These are phyloP conservation scores for Entomortierella lignicola DNA, from an alignment of 192 early-diverging fungal species.

Conservation along the genomic window DNA sequence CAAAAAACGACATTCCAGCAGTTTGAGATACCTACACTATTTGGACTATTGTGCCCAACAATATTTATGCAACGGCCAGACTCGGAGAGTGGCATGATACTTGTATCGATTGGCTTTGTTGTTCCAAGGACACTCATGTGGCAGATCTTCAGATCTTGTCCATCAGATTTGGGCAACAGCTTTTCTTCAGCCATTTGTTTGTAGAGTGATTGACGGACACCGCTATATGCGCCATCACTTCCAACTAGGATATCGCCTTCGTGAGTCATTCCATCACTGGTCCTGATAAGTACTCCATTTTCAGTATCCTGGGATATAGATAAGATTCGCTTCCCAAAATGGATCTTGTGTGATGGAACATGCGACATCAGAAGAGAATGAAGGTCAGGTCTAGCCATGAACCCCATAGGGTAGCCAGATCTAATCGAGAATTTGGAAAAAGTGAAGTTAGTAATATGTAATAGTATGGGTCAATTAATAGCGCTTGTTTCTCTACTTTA, in stretches of 20 bases:
- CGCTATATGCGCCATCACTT: conserved; percentile 11
- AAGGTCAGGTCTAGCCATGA: conserved; percentile 16
- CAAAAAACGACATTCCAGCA: neutral
- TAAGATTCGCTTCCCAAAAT: no score
- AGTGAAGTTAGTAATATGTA: neutral
- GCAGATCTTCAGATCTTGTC: conserved; percentile 4
- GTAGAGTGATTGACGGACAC: conserved; percentile 22
- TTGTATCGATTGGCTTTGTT: conserved; percentile 6
- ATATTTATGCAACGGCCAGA: neutral
- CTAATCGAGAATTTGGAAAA: neutral
- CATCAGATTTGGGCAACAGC: conserved; percentile 10
- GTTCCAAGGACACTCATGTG: conserved; percentile 24
- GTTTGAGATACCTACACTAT: neutral
- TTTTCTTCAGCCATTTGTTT: neutral
- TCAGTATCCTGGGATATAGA: neutral
- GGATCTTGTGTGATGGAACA: conserved; percentile 19
- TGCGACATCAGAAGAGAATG: conserved; percentile 11
- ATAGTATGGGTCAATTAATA: neutral
- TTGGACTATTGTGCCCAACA: neutral
- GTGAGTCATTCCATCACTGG: neutral
- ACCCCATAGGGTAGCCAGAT: conserved; percentile 10
- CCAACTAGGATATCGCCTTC: conserved; percentile 2
- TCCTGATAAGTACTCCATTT: neutral
- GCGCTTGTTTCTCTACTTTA: no score
- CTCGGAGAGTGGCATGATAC: neutral